phyloP scores from a whole-genome alignment of 306 rosid species.

The Pachyrhizus erosus region DNA sequence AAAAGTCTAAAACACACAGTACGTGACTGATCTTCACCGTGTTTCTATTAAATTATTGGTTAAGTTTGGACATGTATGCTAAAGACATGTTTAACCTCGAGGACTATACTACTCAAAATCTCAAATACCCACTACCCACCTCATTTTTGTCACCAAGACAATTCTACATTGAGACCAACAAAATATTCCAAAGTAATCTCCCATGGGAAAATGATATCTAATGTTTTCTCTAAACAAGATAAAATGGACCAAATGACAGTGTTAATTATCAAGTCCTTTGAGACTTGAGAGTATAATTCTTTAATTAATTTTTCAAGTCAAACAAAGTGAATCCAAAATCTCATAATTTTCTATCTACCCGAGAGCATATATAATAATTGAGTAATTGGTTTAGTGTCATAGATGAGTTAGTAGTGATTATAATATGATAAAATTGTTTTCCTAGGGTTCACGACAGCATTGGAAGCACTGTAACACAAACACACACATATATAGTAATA shows the following conservation, averaged over 20 bases:
- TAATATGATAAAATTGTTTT: slow-evolving; percentile 35
- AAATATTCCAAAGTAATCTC: slow-evolving; percentile 29
- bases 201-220: slow-evolving; percentile 36
- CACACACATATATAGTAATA: neutral
- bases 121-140: slow-evolving; percentile 6
- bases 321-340: slow-evolving; percentile 50
- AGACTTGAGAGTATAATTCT: slow-evolving; percentile 22
- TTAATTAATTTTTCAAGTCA: slow-evolving; percentile 48
- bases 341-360: neutral
- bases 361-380: neutral
- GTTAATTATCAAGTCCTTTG: slow-evolving; percentile 26
- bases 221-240: slow-evolving; percentile 28
- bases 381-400: neutral
- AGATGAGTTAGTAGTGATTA: slow-evolving; percentile 23
- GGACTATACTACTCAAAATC: neutral
- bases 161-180: slow-evolving; percentile 46
- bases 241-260: slow-evolving; percentile 16
- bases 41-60: slow-evolving; percentile 20
- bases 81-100: slow-evolving; percentile 14
- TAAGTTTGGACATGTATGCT: slow-evolving; percentile 1
- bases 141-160: slow-evolving; percentile 1
- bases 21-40: neutral
- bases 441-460: slow-evolving; percentile 67
- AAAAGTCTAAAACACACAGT: slow-evolving; percentile 22
- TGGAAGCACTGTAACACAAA: slow-evolving; percentile 51